Evolutionary conservation across 768 basidiomycete species (phyloP).

Genomic region (Leccinum broughii): DNA sequence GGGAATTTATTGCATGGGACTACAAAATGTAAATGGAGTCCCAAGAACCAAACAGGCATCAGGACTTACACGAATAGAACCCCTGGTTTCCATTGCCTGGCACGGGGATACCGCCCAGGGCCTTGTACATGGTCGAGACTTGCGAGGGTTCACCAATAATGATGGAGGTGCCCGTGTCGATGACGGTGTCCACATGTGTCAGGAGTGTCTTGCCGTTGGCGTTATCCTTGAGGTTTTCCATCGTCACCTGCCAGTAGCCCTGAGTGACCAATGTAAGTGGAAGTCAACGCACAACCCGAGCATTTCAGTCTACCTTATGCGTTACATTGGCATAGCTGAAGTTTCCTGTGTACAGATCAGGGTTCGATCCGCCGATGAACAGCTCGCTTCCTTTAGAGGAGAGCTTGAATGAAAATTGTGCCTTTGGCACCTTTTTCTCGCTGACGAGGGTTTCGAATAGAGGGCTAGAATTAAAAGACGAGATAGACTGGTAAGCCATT

Average conservation of each 20-base stretch:
- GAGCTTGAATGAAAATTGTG: conserved; percentile 51
- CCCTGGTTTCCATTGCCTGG: neutral
- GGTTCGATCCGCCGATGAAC: neutral
- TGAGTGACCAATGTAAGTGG: neutral
- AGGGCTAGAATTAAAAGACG: conserved; percentile 34
- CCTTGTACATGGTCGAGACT: neutral
- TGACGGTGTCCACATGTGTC: neutral
- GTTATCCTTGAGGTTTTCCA: neutral
- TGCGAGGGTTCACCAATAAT: neutral
- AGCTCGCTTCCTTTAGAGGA: conserved; percentile 31
- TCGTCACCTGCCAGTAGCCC: neutral
- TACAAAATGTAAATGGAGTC: neutral
- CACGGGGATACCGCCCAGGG: neutral
- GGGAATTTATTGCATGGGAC: neutral
- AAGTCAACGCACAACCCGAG: neutral
- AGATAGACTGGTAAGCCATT: conserved; percentile 42
- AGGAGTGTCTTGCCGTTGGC: neutral
- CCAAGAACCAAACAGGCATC: neutral
- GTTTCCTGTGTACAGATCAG: neutral
- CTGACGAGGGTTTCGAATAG: conserved; percentile 43
- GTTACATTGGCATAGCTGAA: neutral
- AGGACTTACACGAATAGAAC: neutral
- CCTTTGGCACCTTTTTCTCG: conserved; percentile 33
- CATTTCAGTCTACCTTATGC: neutral
- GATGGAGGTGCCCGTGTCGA: neutral